These are phyloP conservation scores for Cinchona pubescens DNA, from an alignment of 257 asterid genomes.

Conservation along the genomic window DNA sequence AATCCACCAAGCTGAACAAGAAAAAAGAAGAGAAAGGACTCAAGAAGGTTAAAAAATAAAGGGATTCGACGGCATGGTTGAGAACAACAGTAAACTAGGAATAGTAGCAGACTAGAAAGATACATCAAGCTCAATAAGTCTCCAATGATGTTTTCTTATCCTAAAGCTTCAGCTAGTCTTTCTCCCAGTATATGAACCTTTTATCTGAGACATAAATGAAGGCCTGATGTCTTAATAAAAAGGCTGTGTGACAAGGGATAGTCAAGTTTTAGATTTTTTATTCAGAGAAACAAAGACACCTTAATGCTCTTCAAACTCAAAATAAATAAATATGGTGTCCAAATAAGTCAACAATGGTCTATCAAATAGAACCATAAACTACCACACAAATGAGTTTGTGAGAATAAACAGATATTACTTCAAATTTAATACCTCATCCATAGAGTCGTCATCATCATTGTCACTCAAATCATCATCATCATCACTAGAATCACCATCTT, in stretches of 20 bases:
- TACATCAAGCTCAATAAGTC: neutral
- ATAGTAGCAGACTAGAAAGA: neutral
- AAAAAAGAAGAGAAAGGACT: too few relatives aligned
- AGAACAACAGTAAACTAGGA: neutral
- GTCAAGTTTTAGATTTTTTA: neutral
- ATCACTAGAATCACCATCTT: constrained; percentile 45
- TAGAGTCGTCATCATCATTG: constrained; percentile 28
- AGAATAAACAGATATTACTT: neutral
- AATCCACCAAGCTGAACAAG: neutral
- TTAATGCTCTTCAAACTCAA: neutral
- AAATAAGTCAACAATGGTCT: neutral
- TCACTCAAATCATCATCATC: constrained; percentile 47
- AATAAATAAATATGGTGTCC: neutral
- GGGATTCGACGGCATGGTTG: neutral
- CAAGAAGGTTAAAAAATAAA: neutral
- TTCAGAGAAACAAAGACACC: neutral
- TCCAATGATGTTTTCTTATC: neutral
- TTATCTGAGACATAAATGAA: neutral
- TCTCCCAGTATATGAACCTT: neutral
- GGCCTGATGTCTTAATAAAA: neutral
- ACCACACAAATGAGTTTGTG: neutral
- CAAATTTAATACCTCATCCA: constrained; percentile 19
- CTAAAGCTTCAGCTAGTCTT: neutral
- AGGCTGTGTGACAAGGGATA: neutral
- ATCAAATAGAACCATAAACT: neutral